These are phyloP conservation scores for Nitzschia sp. DNA, from an alignment of 108 stramenopile species.

Conservation along the genomic window DNA sequence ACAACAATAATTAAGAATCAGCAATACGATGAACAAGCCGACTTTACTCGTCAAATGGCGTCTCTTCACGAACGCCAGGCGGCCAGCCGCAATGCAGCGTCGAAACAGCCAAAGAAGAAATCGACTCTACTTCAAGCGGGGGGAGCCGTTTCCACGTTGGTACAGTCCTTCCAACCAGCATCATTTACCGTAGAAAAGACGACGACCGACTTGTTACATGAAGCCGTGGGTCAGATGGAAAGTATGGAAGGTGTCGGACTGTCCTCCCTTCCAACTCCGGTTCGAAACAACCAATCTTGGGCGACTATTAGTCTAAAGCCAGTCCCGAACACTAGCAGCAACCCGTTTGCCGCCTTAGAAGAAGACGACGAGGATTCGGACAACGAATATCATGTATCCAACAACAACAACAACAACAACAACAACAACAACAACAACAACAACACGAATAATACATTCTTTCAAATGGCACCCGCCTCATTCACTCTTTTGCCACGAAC, in stretches of 20 bases:
- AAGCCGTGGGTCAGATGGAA: constrained; percentile 16
- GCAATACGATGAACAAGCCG: constrained; percentile 5
- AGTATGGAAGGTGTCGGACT: constrained; percentile 18
- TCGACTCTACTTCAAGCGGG: constrained; percentile 10
- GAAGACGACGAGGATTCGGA: constrained; percentile 13
- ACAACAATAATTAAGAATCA: background rate
- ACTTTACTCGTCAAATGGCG: constrained; percentile 16
- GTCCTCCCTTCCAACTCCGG: background rate
- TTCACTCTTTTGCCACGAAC: constrained; percentile 18
- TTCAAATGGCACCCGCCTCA: constrained; percentile 18
- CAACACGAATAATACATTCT: background rate
- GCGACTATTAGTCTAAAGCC: background rate
- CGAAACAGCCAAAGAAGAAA: constrained; percentile 9
- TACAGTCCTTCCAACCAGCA: background rate
- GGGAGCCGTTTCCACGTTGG: constrained; percentile 1
- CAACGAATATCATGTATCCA: background rate
- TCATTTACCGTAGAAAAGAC: constrained; percentile 24
- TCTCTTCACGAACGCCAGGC: constrained; percentile 23
- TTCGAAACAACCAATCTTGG: constrained; percentile 22
- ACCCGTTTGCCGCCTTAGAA: constrained; percentile 25
- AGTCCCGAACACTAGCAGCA: background rate
- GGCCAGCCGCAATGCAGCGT: constrained; percentile 5
- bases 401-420: background rate
- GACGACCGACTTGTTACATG: constrained; percentile 10
- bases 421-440: background rate